Evolutionary conservation across 179 eudicot species (phyloP), one percentile per base, ranked within the genome.

Genomic region (Pouteria campechiana): DNA sequence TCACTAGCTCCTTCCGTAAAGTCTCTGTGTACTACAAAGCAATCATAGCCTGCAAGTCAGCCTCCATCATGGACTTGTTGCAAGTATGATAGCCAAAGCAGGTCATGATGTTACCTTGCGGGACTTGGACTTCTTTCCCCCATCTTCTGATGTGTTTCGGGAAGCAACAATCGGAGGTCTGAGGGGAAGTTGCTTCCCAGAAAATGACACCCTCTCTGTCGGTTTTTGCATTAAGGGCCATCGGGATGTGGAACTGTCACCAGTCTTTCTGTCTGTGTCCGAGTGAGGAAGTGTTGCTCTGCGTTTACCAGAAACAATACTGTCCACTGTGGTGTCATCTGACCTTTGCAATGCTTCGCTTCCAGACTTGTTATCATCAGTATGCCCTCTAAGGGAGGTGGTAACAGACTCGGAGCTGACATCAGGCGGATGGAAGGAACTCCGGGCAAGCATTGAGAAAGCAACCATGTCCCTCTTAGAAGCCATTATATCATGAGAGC

Each of bases 391-490:
- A 20, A 76, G 60, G 37, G 92, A 92, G 17, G 99, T 87, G 5
- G 99, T 82, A 29, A 92, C 99, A 15, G 99, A 92, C 50, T 87
- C 99, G 34, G 94, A 87, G 59, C 99, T 92, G 25, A 68, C 76
- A 54, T 92, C 96, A 37, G 59, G 62, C 13, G 76, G 72, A 37
- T 63, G 67, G 36, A 67, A 75, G 6, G 92, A 82, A 16, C 74
- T 79, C 20, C 65, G 81, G 44, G 63, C 78, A 42, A 67, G 71
- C 39, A 67, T 61, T 39, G 93, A 72, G 38, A 74, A 58, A 41
- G 74, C 76, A 47, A 60, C 35, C 23, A 76, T 38, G 31, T 78
- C 94, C 25, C 82, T 70, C 44, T 53, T 82, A 17, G 92, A 77
- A 50, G 70, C 79, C 44, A 79, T 73, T 58, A 87, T 62, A 18